phyloP scores from a whole-genome alignment of 306 rosid genomes.

The Pyrus bretschneideri region DNA sequence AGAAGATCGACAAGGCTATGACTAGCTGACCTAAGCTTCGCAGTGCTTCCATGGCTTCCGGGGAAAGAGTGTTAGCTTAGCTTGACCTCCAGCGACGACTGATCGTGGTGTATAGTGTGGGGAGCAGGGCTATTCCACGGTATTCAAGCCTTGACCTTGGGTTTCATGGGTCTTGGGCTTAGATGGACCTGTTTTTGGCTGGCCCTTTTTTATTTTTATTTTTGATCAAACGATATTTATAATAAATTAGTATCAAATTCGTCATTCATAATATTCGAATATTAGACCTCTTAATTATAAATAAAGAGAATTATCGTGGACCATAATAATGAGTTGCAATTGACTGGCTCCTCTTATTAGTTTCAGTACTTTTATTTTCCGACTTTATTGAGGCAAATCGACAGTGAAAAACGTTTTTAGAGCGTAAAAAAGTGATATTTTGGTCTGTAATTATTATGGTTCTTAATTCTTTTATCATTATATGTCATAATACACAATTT shows the following conservation, averaged over 20 bases:
- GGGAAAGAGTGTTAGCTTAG: background rate
- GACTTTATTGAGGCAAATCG: too few relatives aligned
- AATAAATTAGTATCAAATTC: too few relatives aligned
- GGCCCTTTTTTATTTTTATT: background rate
- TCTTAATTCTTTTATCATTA: background rate
- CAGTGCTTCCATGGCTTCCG: constrained; percentile 52
- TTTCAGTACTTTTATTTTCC: background rate
- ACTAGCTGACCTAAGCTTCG: constrained; percentile 31
- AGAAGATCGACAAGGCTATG: constrained; percentile 26
- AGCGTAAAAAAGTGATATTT: too few relatives aligned
- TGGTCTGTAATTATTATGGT: background rate
- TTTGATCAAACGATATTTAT: too few relatives aligned
- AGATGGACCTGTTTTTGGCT: background rate
- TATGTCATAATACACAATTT: background rate
- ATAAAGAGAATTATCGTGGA: too few relatives aligned
- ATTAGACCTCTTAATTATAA: too few relatives aligned
- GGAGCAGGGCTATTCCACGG: background rate
- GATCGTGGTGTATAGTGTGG: too few relatives aligned
- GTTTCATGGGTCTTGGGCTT: background rate
- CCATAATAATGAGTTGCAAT: too few relatives aligned
- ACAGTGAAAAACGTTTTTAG: too few relatives aligned
- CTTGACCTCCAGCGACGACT: constrained; percentile 13
- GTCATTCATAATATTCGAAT: accelerated
- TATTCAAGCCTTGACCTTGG: background rate
- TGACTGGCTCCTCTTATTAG: background rate